Conservation (phyloP, 1,284 basidiomycete species). For the Malassezia nana region DNA sequence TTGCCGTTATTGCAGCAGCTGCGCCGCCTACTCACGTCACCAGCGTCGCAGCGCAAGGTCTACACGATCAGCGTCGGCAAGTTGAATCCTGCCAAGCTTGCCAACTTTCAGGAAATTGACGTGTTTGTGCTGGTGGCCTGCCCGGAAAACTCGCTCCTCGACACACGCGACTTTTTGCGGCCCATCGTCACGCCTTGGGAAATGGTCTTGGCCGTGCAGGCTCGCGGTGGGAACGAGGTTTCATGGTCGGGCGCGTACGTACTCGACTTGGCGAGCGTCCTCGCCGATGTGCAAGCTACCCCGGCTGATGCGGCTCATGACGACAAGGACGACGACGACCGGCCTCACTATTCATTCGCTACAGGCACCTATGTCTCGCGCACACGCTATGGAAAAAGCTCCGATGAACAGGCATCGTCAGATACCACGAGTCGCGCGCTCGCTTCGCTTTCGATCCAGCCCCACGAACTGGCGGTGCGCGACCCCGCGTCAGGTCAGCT, state of each 20-base stretch:
- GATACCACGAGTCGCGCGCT: slow-evolving; percentile 1
- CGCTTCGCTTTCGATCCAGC: background rate
- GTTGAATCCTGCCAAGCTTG: slow-evolving; percentile 86
- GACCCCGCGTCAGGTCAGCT: slow-evolving; percentile 58
- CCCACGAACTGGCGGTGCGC: slow-evolving; percentile 54
- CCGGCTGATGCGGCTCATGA: slow-evolving; percentile 20
- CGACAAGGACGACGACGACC: slow-evolving; percentile 52
- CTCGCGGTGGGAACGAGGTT: slow-evolving; percentile 29
- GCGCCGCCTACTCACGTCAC: slow-evolving; percentile 22
- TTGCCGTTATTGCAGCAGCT: slow-evolving; percentile 26
- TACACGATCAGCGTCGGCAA: slow-evolving; percentile 95
- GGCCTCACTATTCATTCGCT: slow-evolving; percentile 63
- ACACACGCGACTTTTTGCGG: slow-evolving; percentile 69
- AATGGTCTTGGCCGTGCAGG: slow-evolving; percentile 65
- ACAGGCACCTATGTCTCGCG: slow-evolving; percentile 75
- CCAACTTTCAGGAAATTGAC: slow-evolving; percentile 92
- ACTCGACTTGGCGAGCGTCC: slow-evolving; percentile 57
- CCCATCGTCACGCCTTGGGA: slow-evolving; percentile 95
- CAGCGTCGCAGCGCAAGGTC: slow-evolving; percentile 59
- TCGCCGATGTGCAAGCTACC: slow-evolving; percentile 11
- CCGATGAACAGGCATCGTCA: slow-evolving; percentile 23
- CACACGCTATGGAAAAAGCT: slow-evolving; percentile 55
- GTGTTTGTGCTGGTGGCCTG: slow-evolving; percentile 92
- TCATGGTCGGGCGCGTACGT: slow-evolving; percentile 71
- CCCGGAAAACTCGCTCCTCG: slow-evolving; percentile 80